phyloP scores from a whole-genome alignment of 192 early-diverging fungal species.

The Chytriomyces sp. region DNA sequence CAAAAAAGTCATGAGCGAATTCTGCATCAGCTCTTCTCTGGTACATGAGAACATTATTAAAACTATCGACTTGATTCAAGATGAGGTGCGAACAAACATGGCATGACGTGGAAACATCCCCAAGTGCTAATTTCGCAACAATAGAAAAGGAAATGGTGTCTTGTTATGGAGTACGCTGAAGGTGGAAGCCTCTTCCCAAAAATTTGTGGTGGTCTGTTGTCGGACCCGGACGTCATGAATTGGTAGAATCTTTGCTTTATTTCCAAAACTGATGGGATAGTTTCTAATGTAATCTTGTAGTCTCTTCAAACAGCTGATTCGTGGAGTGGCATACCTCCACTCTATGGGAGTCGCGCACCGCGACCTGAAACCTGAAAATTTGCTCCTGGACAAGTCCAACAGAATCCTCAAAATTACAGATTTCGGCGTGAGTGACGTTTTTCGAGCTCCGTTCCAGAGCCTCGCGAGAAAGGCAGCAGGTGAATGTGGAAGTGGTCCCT shows the following conservation, averaged over 20 bases:
- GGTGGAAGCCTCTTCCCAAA: constrained; percentile 81
- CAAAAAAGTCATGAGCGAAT: constrained; percentile 94
- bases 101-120: constrained; percentile 41
- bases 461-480: constrained; percentile 71
- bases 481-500: constrained; percentile 88
- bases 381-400: constrained; percentile 70
- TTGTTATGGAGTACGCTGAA: constrained; percentile 90
- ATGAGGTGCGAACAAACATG: constrained; percentile 69
- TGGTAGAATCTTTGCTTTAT: constrained; percentile 54
- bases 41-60: constrained; percentile 87
- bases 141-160: constrained; percentile 56
- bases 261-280: neutral
- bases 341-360: constrained; percentile 89
- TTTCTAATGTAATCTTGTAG: constrained; percentile 36
- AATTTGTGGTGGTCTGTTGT: constrained; percentile 24
- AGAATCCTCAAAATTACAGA: constrained; percentile 87
- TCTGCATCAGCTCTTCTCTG: constrained; percentile 90
- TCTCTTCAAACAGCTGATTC: constrained; percentile 86
- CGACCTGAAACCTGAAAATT: constrained; percentile 91
- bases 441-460: constrained; percentile 72
- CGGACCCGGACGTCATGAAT: constrained; percentile 15
- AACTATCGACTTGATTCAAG: constrained; percentile 93
- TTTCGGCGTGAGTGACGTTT: constrained; percentile 96
- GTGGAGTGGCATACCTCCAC: constrained; percentile 86
- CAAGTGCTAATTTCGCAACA: constrained; percentile 10